Evolutionary conservation across 106 monocot genomes (phyloP), one percentile per base, ranked within the genome.

Genomic region (Platanthera guangdongensis): DNA sequence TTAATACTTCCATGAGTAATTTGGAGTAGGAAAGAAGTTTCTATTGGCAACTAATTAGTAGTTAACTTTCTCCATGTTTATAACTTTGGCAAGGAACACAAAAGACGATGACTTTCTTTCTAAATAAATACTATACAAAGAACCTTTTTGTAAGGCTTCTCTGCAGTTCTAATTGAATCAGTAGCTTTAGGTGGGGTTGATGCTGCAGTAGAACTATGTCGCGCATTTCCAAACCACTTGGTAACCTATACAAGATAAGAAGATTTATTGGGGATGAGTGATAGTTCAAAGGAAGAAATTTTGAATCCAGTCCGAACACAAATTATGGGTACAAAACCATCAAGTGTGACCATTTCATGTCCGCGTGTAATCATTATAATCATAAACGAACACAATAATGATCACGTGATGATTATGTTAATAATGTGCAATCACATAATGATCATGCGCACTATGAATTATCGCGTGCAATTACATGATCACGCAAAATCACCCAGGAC

Each of bases 201-300:
- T 72, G 10, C n/a, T 72, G 10, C 19, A 10, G 72, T 8, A 12
- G 9, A 72, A 72, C 21, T 21, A 72, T 72, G 72, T 8, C 72
- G 51, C 11, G 51, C 51, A 72, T 72, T 72, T 11, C 5, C 9
- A 25, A 72, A 72, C 72, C 72, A 72, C 15, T 72, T 72, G 50
- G 16, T 7, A 46, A 72, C 72, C 72, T 72, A 51, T 9, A 72
- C 70, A 46, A 70, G 6, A 15, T 70, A 70, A 22, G 8, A 48
- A 47, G 70, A 47, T 70, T 70, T 15, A 15, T 48, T 70, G 6
- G 16, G 14, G 9, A 70, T 10, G 32, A 4, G 39, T 39, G 39
- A 39, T 39, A 39, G 39, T 39, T 39, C 39, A 39, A 39, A 39
- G 39, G 39, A 39, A 1, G 39, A 39, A 39, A 39, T 39, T 39